Conservation (phyloP, 2,329 filamentous ascomycete species). For the Colletotrichum costaricense region DNA sequence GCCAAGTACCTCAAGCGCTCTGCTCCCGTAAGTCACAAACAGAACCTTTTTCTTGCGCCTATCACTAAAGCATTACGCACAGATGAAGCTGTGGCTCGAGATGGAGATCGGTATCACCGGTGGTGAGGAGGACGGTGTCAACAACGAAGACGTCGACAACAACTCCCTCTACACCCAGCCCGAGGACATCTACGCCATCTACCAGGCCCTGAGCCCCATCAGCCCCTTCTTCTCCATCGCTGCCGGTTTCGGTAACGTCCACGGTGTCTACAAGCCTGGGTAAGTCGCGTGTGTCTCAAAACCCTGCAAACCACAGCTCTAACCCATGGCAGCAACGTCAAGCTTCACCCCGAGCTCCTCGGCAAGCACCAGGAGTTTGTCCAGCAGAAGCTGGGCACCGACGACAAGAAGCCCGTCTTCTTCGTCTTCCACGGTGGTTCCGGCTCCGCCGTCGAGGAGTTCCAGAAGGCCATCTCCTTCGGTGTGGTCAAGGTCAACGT, state of each 20-base stretch:
- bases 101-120: slow-evolving; percentile 89
- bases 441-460: slow-evolving; percentile 91
- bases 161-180: slow-evolving; percentile 97
- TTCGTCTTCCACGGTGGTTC: slow-evolving; percentile 99
- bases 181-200: slow-evolving; percentile 93
- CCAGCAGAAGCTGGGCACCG: slow-evolving; percentile 78
- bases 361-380: slow-evolving; percentile 96
- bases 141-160: slow-evolving; percentile 97
- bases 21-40: slow-evolving; percentile 64
- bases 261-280: slow-evolving; percentile 98
- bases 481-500: slow-evolving; percentile 99
- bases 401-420: slow-evolving; percentile 92
- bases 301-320: not conserved
- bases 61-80: not conserved
- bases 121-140: slow-evolving; percentile 97
- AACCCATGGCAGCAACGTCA: slow-evolving; percentile 73
- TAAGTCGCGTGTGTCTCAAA: not conserved
- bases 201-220: slow-evolving; percentile 86
- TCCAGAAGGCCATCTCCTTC: slow-evolving; percentile 85
- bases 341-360: slow-evolving; percentile 94
- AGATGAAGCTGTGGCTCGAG: slow-evolving; percentile 98
- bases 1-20: slow-evolving; percentile 93
- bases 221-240: slow-evolving; percentile 98
- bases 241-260: slow-evolving; percentile 98
- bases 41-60: too few relatives aligned